Percentiles rank a stretch among this genome's conserved stretches.
These are phyloP conservation scores for Gonapodya prolifera DNA, from an alignment of 192 early-diverging fungal genomes.

Conservation along the genomic window DNA sequence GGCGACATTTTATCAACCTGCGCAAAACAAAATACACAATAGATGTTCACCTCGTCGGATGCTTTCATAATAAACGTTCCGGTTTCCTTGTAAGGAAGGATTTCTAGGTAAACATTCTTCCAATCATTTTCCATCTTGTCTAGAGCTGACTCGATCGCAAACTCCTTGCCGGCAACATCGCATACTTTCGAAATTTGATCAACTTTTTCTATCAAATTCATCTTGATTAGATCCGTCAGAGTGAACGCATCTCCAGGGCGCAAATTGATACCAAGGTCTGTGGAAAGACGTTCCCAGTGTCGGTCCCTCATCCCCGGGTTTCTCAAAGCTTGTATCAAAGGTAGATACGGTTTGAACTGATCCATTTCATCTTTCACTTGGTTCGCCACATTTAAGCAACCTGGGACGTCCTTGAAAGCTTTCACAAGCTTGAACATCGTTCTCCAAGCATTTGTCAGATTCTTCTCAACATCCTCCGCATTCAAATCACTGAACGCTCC, in stretches of 20 bases:
- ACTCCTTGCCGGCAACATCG: conserved; percentile 42
- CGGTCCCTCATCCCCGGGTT: conserved; percentile 45
- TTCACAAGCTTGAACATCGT: conserved; percentile 27
- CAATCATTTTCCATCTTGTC: conserved; percentile 53
- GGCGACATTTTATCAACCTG: too few species aligned
- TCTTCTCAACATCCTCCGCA: conserved; percentile 40
- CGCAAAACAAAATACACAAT: too few species aligned
- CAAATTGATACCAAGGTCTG: conserved; percentile 39
- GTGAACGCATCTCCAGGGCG: conserved; percentile 45
- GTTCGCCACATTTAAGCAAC: conserved; percentile 32
- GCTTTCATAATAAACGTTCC: conserved; percentile 40
- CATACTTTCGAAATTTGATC: conserved; percentile 34
- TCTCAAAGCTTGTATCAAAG: conserved; percentile 39
- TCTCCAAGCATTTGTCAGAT: conserved; percentile 45
- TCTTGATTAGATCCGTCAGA: conserved; percentile 29
- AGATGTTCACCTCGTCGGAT: conserved; percentile 45
- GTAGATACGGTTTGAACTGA: conserved; percentile 39
- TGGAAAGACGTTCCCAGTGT: conserved; percentile 45
- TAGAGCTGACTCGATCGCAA: conserved; percentile 49
- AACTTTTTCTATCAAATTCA: conserved; percentile 37
- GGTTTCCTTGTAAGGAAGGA: conserved; percentile 42
- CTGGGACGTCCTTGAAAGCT: conserved; percentile 28
- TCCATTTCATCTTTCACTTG: conserved; percentile 49
- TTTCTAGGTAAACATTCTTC: conserved; percentile 36
- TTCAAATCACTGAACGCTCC: conserved; percentile 44